A percentile compares a stretch with the other conserved stretches of the same genome.
phyloP scores from a whole-genome alignment of 306 rosid genomes.

The Vachellia pachyceras region DNA sequence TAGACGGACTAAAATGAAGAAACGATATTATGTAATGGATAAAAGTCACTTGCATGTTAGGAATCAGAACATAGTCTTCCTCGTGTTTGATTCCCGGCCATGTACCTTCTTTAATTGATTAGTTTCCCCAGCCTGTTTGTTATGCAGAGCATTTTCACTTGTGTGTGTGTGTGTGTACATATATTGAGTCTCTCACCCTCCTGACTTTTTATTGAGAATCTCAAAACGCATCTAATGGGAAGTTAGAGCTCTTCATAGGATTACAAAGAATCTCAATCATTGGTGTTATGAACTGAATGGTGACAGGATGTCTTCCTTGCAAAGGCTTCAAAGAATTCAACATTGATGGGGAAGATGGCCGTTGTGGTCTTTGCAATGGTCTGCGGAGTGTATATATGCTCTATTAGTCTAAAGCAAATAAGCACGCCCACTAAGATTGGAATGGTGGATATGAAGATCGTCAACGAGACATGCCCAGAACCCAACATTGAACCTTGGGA shows the following conservation, averaged over 20 bases:
- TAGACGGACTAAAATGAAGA: not conserved
- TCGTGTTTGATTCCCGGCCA: not conserved
- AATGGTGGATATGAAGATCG: conserved; percentile 55
- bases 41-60: not conserved
- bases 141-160: conserved; percentile 2
- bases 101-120: conserved; percentile 23
- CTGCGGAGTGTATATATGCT: conserved; percentile 90
- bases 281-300: conserved; percentile 39
- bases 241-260: not conserved
- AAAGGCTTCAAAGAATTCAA: conserved; percentile 77
- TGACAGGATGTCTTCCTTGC: conserved; percentile 64
- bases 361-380: conserved; percentile 82
- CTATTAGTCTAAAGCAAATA: conserved; percentile 86
- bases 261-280: conserved; percentile 21
- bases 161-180: not conserved
- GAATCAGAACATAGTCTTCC: not conserved
- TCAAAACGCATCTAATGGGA: not conserved
- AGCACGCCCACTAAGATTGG: conserved; percentile 59
- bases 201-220: not conserved
- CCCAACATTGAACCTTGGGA: conserved; percentile 74
- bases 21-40: not conserved
- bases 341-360: conserved; percentile 77
- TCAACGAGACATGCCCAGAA: conserved; percentile 70
- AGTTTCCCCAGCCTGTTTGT: conserved; percentile 21
- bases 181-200: not conserved